A percentile compares a stretch with the other conserved stretches of the same genome.
phyloP scores from a whole-genome alignment of 305 asterid species.

The Fraxinus platypoda region DNA sequence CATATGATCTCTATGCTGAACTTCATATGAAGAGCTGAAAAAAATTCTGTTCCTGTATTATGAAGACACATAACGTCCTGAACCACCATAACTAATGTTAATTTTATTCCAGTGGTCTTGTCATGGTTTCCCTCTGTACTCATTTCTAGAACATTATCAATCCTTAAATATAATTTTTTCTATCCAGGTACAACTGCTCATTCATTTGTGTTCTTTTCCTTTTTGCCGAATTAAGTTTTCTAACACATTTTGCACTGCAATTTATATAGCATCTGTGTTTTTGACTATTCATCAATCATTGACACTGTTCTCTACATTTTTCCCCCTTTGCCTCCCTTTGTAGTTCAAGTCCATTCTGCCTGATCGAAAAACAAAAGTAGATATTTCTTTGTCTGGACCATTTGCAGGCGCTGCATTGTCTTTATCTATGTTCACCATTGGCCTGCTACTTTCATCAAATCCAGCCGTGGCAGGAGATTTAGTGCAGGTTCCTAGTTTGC shows the following conservation, averaged over 20 bases:
- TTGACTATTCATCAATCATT: not conserved
- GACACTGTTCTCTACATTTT: constrained; percentile 7
- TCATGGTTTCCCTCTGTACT: not conserved
- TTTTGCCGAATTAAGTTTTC: constrained; percentile 6
- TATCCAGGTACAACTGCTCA: not conserved
- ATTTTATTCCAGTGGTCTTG: constrained; percentile 1
- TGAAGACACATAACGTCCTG: not conserved
- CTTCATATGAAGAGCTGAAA: not conserved
- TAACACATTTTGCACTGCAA: constrained; percentile 1
- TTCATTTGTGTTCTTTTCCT: not conserved
- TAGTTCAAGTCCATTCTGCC: constrained; percentile 96
- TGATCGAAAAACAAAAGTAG: constrained; percentile 78
- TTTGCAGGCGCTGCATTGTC: constrained; percentile 79
- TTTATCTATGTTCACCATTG: constrained; percentile 70
- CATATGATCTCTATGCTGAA: not conserved
- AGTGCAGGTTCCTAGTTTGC: constrained; percentile 87
- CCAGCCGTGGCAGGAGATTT: constrained; percentile 68
- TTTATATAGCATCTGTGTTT: not conserved
- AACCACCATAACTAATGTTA: constrained; percentile 2
- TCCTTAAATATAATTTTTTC: not conserved
- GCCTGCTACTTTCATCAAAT: constrained; percentile 75
- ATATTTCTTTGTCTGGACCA: constrained; percentile 85
- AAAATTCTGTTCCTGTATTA: not conserved
- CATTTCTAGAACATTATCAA: not conserved
- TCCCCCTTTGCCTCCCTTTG: constrained; percentile 27